Percentiles rank a stretch among this genome's conserved stretches.
phyloP scores from a whole-genome alignment of 345 rosid genomes.

The Rhodomyrtus tomentosa region DNA sequence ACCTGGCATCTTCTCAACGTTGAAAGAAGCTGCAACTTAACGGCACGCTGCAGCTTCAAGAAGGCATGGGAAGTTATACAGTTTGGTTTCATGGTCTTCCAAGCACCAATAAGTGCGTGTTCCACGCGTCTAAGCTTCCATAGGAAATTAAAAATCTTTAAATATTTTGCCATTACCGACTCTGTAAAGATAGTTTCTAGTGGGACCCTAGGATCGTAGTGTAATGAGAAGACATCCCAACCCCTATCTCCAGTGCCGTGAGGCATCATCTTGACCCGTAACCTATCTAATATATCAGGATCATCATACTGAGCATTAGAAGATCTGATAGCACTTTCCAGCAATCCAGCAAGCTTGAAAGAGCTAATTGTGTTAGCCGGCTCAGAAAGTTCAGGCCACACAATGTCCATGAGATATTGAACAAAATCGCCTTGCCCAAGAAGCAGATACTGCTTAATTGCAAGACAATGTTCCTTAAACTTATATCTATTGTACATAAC shows the following conservation, averaged over 20 bases:
- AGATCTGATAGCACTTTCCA: slow-evolving; percentile 88
- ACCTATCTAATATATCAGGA: slow-evolving; percentile 77
- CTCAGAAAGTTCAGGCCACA: slow-evolving; percentile 90
- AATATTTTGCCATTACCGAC: slow-evolving; percentile 72
- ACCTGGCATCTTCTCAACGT: slow-evolving; percentile 90
- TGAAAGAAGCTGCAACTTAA: slow-evolving; percentile 69
- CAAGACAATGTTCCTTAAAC: slow-evolving; percentile 93
- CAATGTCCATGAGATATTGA: slow-evolving; percentile 87
- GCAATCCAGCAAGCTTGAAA: slow-evolving; percentile 84
- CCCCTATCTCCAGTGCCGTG: slow-evolving; percentile 86
- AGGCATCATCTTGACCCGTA: slow-evolving; percentile 96
- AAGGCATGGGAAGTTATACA: slow-evolving; percentile 78
- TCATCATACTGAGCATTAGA: slow-evolving; percentile 99
- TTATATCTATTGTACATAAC: slow-evolving; percentile 71
- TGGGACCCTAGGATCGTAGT: slow-evolving; percentile 91
- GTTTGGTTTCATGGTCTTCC: slow-evolving; percentile 99
- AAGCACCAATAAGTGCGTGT: slow-evolving; percentile 91
- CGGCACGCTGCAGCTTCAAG: slow-evolving; percentile 56
- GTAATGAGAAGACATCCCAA: slow-evolving; percentile 97
- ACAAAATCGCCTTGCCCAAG: slow-evolving; percentile 99
- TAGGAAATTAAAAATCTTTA: slow-evolving; percentile 84
- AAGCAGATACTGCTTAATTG: slow-evolving; percentile 83
- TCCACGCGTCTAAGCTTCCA: slow-evolving; percentile 97
- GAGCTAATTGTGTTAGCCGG: slow-evolving; percentile 96
- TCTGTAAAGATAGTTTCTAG: slow-evolving; percentile 87